phyloP scores from a whole-genome alignment of 345 rosid genomes.

The Aquilaria yunnanensis region DNA sequence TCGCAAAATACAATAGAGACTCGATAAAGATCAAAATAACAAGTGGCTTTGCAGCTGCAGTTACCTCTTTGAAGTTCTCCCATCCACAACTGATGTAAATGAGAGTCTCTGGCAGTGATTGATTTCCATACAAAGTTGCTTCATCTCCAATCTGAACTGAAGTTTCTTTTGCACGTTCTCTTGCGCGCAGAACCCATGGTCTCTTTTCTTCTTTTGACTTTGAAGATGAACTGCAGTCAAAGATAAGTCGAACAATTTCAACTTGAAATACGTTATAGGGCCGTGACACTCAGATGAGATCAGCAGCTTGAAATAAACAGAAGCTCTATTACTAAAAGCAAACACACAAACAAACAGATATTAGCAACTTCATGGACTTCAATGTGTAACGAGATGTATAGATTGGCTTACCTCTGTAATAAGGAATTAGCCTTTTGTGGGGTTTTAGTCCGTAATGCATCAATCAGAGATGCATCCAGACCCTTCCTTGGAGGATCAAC shows the following conservation, averaged over 20 bases:
- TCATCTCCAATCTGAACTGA: slow-evolving; percentile 60
- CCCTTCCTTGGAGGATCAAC: slow-evolving; percentile 99
- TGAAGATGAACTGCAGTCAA: slow-evolving; percentile 32
- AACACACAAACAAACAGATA: too few relatives aligned
- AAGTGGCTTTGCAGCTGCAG: slow-evolving; percentile 5
- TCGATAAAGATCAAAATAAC: slow-evolving; percentile 7
- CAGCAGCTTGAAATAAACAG: slow-evolving; percentile 3
- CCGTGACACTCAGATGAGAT: background rate
- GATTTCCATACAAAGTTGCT: slow-evolving; percentile 31
- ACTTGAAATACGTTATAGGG: slow-evolving; percentile 4
- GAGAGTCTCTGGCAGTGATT: slow-evolving; percentile 65
- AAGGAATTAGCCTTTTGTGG: slow-evolving; percentile 38
- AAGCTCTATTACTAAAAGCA: background rate
- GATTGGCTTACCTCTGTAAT: slow-evolving; percentile 39
- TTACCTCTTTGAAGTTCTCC: slow-evolving; percentile 96
- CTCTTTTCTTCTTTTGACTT: slow-evolving; percentile 78
- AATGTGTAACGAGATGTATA: background rate
- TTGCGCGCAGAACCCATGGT: slow-evolving; percentile 91
- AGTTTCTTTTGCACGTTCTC: slow-evolving; percentile 69
- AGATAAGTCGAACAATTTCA: slow-evolving; percentile 6
- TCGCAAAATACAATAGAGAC: slow-evolving; percentile 10
- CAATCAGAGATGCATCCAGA: slow-evolving; percentile 63
- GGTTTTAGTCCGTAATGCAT: slow-evolving; percentile 48
- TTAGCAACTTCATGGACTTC: too few relatives aligned
- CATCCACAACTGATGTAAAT: slow-evolving; percentile 97